These are phyloP conservation scores for Fraxinus anomala DNA, from an alignment of 257 asterid species.

Conservation along the genomic window DNA sequence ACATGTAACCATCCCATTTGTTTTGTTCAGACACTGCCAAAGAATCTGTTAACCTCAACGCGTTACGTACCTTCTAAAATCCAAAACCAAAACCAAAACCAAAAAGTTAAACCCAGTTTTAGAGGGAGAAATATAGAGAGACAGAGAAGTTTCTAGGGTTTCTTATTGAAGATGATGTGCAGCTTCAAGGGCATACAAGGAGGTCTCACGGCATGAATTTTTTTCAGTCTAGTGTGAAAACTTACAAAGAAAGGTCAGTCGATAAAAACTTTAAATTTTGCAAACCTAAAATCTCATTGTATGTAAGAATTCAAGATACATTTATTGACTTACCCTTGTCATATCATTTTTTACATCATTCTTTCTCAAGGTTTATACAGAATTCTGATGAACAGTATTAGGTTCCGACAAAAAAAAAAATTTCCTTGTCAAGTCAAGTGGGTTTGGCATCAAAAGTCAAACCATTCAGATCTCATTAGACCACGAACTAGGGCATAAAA, in stretches of 20 bases:
- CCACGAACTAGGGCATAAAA: background rate
- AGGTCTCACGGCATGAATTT: background rate
- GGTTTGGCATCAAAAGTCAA: slow-evolving; percentile 15
- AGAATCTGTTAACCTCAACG: slow-evolving; percentile 47
- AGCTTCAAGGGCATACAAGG: slow-evolving; percentile 20
- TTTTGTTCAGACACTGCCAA: slow-evolving; percentile 41
- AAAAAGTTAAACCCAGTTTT: slow-evolving; percentile 17
- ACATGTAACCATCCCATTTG: slow-evolving; percentile 39
- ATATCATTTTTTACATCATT: too few species aligned
- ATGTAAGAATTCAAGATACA: background rate
- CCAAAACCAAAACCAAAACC: slow-evolving; percentile 14
- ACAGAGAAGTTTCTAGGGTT: slow-evolving; percentile 39
- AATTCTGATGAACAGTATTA: too few species aligned
- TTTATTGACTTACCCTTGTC: too few species aligned
- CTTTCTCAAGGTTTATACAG: too few species aligned
- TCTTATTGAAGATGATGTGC: slow-evolving; percentile 25
- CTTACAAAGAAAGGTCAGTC: slow-evolving; percentile 23
- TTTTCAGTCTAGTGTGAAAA: slow-evolving; percentile 4
- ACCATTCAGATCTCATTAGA: slow-evolving; percentile 23
- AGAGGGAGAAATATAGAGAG: background rate
- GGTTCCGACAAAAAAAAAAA: too few species aligned
- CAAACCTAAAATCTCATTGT: background rate
- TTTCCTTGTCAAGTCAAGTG: slow-evolving; percentile 1
- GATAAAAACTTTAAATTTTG: background rate
- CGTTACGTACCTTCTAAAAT: slow-evolving; percentile 38